Evolutionary conservation across 106 monocot genomes (phyloP).

Genomic region (Hemerocallis citrina): DNA sequence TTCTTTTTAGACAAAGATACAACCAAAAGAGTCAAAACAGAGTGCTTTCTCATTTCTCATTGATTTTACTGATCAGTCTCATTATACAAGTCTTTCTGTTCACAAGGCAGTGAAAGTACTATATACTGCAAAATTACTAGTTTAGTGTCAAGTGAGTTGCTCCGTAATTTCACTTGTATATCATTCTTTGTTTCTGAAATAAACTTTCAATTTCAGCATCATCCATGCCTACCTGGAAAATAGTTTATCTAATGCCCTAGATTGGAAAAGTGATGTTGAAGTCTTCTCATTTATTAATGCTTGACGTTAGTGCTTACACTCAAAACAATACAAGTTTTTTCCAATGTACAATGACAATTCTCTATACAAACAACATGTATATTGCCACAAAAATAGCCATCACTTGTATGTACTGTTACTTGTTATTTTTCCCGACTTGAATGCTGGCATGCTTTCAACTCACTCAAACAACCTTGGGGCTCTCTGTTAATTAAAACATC

Average conservation of each 20-base stretch:
- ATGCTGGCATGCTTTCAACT: constrained; percentile 9
- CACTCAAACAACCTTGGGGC: constrained; percentile 2
- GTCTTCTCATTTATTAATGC: neutral
- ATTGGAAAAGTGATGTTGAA: neutral
- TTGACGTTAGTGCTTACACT: neutral
- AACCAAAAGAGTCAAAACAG: no score
- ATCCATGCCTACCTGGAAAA: neutral
- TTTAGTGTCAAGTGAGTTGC: neutral
- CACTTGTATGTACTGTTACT: neutral
- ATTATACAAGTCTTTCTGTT: neutral
- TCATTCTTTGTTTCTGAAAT: neutral
- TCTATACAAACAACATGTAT: neutral
- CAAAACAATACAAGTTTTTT: neutral
- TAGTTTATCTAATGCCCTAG: neutral
- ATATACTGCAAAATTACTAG: neutral
- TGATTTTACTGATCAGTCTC: neutral
- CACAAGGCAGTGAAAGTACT: no score
- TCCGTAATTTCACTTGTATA: neutral
- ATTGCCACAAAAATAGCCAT: neutral
- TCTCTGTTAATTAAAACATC: neutral
- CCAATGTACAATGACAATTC: neutral
- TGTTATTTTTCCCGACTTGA: neutral
- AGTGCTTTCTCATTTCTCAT: neutral
- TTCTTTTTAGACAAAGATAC: no score
- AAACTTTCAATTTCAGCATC: neutral